Percentiles rank a stretch among this genome's conserved stretches.
phyloP scores from a whole-genome alignment of 768 basidiomycete species.

The Pisolithus microcarpus region DNA sequence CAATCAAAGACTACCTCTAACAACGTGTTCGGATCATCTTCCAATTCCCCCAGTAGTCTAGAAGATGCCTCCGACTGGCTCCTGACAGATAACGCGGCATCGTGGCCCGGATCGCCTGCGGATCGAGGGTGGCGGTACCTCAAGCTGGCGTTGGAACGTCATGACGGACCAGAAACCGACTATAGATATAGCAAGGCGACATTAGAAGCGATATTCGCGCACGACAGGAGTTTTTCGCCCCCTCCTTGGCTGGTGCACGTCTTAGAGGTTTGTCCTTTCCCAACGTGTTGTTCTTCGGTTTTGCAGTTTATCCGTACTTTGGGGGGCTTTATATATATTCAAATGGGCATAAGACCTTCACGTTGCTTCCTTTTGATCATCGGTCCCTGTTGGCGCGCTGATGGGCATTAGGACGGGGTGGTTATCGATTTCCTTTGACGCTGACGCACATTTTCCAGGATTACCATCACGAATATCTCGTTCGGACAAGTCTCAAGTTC shows the following conservation, averaged over 20 bases:
- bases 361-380: background rate
- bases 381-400: background rate
- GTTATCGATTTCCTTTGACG: constrained; percentile 1
- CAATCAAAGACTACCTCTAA: too few species aligned
- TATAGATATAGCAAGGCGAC: constrained; percentile 70
- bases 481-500: constrained; percentile 69
- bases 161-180: constrained; percentile 68
- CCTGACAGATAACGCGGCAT: constrained; percentile 67
- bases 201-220: constrained; percentile 67
- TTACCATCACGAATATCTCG: constrained; percentile 77
- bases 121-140: constrained; percentile 88
- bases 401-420: background rate
- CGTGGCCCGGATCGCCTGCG: constrained; percentile 76
- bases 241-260: constrained; percentile 81
- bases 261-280: constrained; percentile 48
- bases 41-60: constrained; percentile 37
- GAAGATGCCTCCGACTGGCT: constrained; percentile 79
- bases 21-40: background rate
- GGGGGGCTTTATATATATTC: background rate
- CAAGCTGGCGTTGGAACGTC: constrained; percentile 66
- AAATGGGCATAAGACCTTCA: background rate
- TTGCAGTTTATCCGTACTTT: background rate
- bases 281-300: background rate
- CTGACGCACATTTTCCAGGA: constrained; percentile 32
- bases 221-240: constrained; percentile 52